These are phyloP conservation scores for Globisporangium nagaii DNA, from an alignment of 352 stramenopile genomes.

Conservation along the genomic window DNA sequence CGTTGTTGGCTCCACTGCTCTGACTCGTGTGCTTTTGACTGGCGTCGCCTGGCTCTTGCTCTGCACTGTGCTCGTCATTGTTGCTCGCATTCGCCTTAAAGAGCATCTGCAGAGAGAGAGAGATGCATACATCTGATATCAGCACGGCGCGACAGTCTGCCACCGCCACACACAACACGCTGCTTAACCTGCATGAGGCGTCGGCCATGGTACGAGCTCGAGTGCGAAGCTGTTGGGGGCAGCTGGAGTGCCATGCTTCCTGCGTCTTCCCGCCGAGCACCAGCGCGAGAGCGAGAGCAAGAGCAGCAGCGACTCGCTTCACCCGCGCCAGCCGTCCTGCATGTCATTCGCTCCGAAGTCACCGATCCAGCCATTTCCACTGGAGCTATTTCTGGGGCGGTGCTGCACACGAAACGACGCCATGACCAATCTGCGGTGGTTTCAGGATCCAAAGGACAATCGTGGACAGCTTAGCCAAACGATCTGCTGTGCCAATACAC, in stretches of 20 bases:
- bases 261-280: background rate
- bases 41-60: background rate
- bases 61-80: background rate
- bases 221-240: background rate
- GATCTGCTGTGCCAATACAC: too few species aligned
- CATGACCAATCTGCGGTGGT: background rate
- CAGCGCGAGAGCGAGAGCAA: background rate
- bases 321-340: too few species aligned
- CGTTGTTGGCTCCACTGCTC: background rate
- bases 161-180: background rate
- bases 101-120: slow-evolving; percentile 28
- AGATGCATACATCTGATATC: background rate
- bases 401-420: background rate
- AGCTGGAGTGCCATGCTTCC: slow-evolving; percentile 15
- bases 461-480: too few species aligned
- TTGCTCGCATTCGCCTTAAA: slow-evolving; percentile 25
- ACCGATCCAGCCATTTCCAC: too few species aligned
- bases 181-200: slow-evolving; percentile 32
- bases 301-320: too few species aligned
- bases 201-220: slow-evolving; percentile 18
- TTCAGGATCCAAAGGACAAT: too few species aligned
- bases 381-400: background rate
- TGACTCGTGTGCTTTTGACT: background rate
- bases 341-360: too few species aligned
- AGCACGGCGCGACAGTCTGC: too few species aligned